Base-by-base conservation (phyloP, 2,329 filamentous ascomycete species). In the Phoma sp. region DNA sequence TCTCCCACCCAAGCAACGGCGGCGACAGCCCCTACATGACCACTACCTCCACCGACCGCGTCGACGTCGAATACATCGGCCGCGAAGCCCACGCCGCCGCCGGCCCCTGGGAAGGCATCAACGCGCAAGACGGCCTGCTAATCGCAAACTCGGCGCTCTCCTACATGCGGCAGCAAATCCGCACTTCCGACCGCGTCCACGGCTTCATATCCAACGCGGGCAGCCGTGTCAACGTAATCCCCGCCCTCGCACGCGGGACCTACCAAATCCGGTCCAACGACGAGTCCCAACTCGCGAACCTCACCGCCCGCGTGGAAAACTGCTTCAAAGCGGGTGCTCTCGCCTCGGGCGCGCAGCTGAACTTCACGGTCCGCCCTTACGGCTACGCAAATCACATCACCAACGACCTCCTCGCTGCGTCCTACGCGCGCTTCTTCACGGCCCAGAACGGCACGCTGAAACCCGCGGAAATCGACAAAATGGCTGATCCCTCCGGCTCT, bases 21-120 rank as follows among this genome's bases (percentile, higher is more conserved):
- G 58, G 69, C 4, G 78, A 83, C 51, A 75, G 74, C 10, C 79
- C 81, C 0, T 72, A 84, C 4, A 79, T 83, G 52, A 76, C 79
- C 2, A 85, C 83, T 0, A 57, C 54, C 0, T 48, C 49, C 11
- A 54, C 47, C 23, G 50, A 53, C 52, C 59, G 59, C 28, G 36
- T 62, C 1, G 57, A 62, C 30, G 39, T 62, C 10, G 42, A 50
- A 11, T 62, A 62, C 36, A 42, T 47, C 26, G 59, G 59, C 30
- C 48, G 43, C 12, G 42, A 55, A 33, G 57, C 59, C 4, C 59
- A 62, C 32, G 74, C 74, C 2, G 73, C 74, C 9, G 74, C 72
- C 2, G 51, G 60, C 7, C 72, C 72, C 0, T 75, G 68, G 64
- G 56, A 65, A 36, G 66, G 67, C n/a, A 60, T 61, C 30, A 64